A percentile compares a stretch with the other conserved stretches of the same genome.
These are phyloP conservation scores for Neobulgaria alba DNA, from an alignment of 2,329 filamentous ascomycete genomes.

Conservation along the genomic window DNA sequence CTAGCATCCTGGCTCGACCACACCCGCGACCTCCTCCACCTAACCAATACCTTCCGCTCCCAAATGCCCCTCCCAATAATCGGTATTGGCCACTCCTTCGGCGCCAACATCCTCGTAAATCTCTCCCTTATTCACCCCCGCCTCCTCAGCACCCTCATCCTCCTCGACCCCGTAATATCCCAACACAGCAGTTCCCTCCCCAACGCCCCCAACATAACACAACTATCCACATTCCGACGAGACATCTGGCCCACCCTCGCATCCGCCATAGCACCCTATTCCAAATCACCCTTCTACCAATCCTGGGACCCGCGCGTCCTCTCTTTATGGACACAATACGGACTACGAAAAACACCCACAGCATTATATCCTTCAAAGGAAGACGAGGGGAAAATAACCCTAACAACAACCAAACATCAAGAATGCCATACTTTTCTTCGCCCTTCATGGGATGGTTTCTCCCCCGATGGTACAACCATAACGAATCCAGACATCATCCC, in stretches of 20 bases:
- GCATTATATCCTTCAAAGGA: slow-evolving; percentile 40
- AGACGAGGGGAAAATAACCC: slow-evolving; percentile 46
- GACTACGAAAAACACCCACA: slow-evolving; percentile 68
- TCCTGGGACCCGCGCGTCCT: slow-evolving; percentile 76
- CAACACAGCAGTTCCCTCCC: slow-evolving; percentile 33
- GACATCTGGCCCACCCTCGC: slow-evolving; percentile 74
- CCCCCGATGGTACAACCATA: slow-evolving; percentile 28
- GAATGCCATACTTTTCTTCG: slow-evolving; percentile 75
- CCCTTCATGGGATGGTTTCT: slow-evolving; percentile 40
- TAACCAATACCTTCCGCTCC: slow-evolving; percentile 74
- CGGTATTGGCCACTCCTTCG: slow-evolving; percentile 85
- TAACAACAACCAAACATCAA: slow-evolving; percentile 78
- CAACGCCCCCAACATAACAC: slow-evolving; percentile 35
- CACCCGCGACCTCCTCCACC: slow-evolving; percentile 71
- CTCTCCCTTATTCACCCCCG: slow-evolving; percentile 72
- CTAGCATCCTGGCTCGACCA: slow-evolving; percentile 80
- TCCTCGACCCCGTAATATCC: slow-evolving; percentile 79
- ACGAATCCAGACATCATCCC: slow-evolving; percentile 40
- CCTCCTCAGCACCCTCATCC: slow-evolving; percentile 63
- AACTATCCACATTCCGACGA: slow-evolving; percentile 61
- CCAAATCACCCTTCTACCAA: slow-evolving; percentile 65
- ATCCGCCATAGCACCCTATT: slow-evolving; percentile 59
- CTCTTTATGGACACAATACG: slow-evolving; percentile 62
- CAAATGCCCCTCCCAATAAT: slow-evolving; percentile 73
- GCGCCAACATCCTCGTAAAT: slow-evolving; percentile 63